These are phyloP conservation scores for Ophiostoma perfectum DNA, from an alignment of 2,329 filamentous ascomycete species.

Conservation along the genomic window DNA sequence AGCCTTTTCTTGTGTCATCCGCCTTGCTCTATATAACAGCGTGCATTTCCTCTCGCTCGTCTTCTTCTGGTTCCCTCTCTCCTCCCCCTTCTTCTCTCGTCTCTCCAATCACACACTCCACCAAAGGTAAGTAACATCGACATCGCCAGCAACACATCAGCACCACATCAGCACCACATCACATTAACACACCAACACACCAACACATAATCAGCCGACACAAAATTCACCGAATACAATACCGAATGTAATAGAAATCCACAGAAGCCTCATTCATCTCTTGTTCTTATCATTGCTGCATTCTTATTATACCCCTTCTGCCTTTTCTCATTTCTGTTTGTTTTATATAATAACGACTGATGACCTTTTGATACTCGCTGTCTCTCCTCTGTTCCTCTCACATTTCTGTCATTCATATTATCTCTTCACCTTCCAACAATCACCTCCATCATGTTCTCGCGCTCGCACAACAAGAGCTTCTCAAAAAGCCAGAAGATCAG, in stretches of 20 bases:
- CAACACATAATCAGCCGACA: neutral
- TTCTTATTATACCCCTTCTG: too few relatives aligned
- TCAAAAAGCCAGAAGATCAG: constrained; percentile 47
- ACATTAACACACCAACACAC: neutral
- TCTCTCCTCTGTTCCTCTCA: neutral
- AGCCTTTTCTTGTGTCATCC: neutral
- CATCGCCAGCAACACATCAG: neutral
- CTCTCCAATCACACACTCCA: neutral
- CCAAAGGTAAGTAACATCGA: constrained; percentile 1
- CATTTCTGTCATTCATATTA: neutral
- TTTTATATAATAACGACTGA: neutral
- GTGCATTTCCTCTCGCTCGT: neutral
- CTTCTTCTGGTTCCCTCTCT: neutral
- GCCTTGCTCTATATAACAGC: neutral
- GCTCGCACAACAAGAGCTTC: constrained; percentile 47
- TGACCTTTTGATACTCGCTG: neutral
- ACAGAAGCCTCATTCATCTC: too few relatives aligned
- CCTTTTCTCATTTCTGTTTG: neutral
- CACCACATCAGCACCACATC: neutral
- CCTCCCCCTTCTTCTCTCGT: neutral
- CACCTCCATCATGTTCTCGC: constrained; percentile 42
- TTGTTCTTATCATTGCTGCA: too few relatives aligned
- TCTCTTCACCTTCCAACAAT: neutral
- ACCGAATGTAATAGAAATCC: too few relatives aligned
- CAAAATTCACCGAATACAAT: neutral